These are phyloP conservation scores for Backusella psychrophila DNA, from an alignment of 192 early-diverging fungal genomes.

Conservation along the genomic window DNA sequence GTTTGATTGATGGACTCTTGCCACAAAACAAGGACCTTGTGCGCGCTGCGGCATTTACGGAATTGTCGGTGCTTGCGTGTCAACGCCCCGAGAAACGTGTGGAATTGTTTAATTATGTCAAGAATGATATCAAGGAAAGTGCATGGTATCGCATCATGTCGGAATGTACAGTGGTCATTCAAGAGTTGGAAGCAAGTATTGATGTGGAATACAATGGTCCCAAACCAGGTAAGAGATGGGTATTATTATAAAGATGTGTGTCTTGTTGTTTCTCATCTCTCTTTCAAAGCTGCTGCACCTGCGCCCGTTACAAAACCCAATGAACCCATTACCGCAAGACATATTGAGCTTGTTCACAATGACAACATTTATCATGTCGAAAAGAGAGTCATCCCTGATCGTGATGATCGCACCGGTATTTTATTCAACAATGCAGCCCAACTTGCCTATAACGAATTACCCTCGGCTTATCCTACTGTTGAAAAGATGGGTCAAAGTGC, in stretches of 20 bases:
- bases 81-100: slow-evolving; percentile 1
- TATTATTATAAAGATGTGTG: no score
- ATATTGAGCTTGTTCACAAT: background rate
- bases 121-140: background rate
- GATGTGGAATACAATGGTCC: slow-evolving; percentile 18
- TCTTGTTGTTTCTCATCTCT: no score
- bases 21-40: background rate
- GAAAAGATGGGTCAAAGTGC: background rate
- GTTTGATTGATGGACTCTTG: background rate
- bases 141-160: slow-evolving; percentile 15
- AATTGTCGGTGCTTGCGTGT: slow-evolving; percentile 10
- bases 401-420: slow-evolving; percentile 7
- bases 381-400: background rate
- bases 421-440: background rate
- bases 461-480: background rate
- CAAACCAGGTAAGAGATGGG: background rate
- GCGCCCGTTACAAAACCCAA: background rate
- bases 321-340: background rate
- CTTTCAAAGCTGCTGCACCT: background rate
- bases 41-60: background rate
- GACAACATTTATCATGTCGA: background rate
- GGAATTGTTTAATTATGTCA: background rate
- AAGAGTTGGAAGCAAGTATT: slow-evolving; percentile 11
- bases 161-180: slow-evolving; percentile 5
- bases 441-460: background rate